Base-by-base conservation (phyloP, 2,329 filamentous ascomycete genomes). In the Cadophora sp. region DNA sequence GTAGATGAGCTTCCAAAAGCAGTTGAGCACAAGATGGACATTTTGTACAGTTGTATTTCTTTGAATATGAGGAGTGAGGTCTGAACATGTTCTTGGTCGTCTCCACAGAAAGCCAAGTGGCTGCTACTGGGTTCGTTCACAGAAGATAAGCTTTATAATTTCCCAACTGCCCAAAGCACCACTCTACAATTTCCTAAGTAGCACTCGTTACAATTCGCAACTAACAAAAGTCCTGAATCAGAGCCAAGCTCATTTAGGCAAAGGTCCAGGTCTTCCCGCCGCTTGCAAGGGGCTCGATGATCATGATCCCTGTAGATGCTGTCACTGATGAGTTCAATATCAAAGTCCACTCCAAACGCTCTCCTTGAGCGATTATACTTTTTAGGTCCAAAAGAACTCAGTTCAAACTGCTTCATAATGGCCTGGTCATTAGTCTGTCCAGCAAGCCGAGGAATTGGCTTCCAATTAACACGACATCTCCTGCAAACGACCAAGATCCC, bases 371-470 rank as follows among this genome's bases (percentile, higher is more conserved):
- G n/a, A n/a, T 29, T 19, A 22, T 24, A 9, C 1, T 26, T 9
- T 4, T 16, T 6, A 29, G n/a, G n/a, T n/a, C 2, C 29, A 6
- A 9, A 11, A 53, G 11, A 29, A 22, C 27, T 24, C 19, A 34
- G 24, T 50, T 43, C 7, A 63, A 37, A 26, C 12, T 12, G 26
- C 58, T 40, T 14, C 37, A 62, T 59, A 11, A 76, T 77, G 76
- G 71, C 77, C 4, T 79, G 75, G 74, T 73, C 74, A 59, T 77
- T 88, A 22, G 80, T 87, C 6, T 85, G 84, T 14, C 89, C 89
- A 1, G 84, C 88, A 34, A 90, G 87, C 8, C 81, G 87, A 71
- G 89, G 89, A 70, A 87, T 91, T 72, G 89, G 88, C 19, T 85
- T 89, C 70, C 85, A 87, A 51, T 79, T 91, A 31, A 85, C 87